Evolutionary conservation across 495 filamentous ascomycete species (phyloP).

Genomic region (Lophium mytilinum): DNA sequence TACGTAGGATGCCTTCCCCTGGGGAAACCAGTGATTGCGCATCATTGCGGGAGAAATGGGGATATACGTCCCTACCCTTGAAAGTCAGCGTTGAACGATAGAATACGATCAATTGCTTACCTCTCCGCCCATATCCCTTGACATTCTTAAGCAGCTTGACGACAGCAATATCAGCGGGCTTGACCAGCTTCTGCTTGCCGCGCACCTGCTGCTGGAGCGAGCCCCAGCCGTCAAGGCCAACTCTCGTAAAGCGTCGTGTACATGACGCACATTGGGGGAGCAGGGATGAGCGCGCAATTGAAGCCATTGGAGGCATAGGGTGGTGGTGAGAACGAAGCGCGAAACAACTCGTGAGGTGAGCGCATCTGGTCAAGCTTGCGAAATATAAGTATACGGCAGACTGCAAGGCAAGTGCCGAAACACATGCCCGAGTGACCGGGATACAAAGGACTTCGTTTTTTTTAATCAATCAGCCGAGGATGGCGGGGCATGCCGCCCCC

Average conservation of each 20-base stretch:
- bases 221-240: constrained; percentile 13
- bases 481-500: too few relatives aligned
- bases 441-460: too few relatives aligned
- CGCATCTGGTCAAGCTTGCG: constrained; percentile 18
- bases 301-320: constrained; percentile 15
- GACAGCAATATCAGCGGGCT: constrained; percentile 42
- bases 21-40: constrained; percentile 49
- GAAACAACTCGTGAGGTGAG: not conserved
- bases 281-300: constrained; percentile 14
- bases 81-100: not conserved
- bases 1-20: constrained; percentile 48
- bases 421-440: too few relatives aligned
- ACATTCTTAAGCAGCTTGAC: constrained; percentile 55
- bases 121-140: constrained; percentile 49
- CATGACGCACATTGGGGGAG: constrained; percentile 31
- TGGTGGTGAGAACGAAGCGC: not conserved
- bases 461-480: too few relatives aligned
- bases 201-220: constrained; percentile 35
- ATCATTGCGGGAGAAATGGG: constrained; percentile 46
- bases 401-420: too few relatives aligned
- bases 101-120: constrained; percentile 31
- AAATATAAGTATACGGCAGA: not conserved
- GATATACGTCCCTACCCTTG: constrained; percentile 44
- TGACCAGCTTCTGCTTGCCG: constrained; percentile 46
- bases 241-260: constrained; percentile 23